A percentile compares a stretch with the other conserved stretches of the same genome.
Conservation (phyloP, 805 yeast species). For the Hanseniaspora pseudoguilliermondii region DNA sequence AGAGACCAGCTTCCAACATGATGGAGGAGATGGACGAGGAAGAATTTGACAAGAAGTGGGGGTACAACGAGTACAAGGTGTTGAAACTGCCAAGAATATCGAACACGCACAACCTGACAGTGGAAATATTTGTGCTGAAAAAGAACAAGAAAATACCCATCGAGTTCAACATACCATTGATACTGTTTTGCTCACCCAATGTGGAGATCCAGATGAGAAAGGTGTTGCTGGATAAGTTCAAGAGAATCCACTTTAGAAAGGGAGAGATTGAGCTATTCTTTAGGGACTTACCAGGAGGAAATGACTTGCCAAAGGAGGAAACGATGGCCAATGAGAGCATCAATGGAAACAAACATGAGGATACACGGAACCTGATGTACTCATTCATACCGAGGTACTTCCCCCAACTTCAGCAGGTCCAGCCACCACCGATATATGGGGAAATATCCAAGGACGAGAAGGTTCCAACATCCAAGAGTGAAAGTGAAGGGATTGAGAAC, state of each 20-base stretch:
- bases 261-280: constrained; percentile 28
- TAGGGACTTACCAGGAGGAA: neutral
- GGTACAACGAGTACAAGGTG: neutral
- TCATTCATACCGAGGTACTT: constrained; percentile 11
- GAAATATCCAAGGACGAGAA: constrained; percentile 19
- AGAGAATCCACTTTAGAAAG: constrained; percentile 32
- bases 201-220: constrained; percentile 41
- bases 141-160: constrained; percentile 64
- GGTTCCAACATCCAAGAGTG: neutral
- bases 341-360: neutral
- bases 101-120: constrained; percentile 7
- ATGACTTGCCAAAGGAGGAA: neutral
- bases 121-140: neutral
- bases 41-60: neutral
- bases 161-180: constrained; percentile 71
- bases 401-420: constrained; percentile 12
- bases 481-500: neutral
- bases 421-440: constrained; percentile 18
- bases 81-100: constrained; percentile 9
- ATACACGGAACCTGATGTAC: constrained; percentile 3
- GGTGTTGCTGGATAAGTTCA: constrained; percentile 30
- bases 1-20: constrained; percentile 19
- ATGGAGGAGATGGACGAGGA: neutral
- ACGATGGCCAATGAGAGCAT: neutral
- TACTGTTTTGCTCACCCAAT: constrained; percentile 59